phyloP scores from a whole-genome alignment of 352 stramenopile genomes.

The Achlya hypogyna region DNA sequence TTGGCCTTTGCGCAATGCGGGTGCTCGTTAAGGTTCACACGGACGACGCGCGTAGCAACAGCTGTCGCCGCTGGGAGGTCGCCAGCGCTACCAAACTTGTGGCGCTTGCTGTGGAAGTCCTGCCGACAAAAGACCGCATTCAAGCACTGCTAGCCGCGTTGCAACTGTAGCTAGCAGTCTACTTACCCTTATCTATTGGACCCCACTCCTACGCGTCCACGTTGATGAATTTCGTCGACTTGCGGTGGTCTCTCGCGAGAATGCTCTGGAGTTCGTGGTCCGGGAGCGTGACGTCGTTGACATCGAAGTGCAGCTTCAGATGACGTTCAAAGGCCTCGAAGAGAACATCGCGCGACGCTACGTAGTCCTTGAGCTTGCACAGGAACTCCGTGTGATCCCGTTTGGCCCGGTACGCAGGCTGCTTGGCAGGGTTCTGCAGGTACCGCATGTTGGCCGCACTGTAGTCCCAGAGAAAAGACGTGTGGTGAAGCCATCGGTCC shows the following conservation, averaged over 20 bases:
- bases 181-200: neutral
- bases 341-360: conserved; percentile 39
- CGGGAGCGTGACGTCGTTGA: conserved; percentile 38
- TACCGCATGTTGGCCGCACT: conserved; percentile 91
- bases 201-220: neutral
- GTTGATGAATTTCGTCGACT: conserved; percentile 34
- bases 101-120: neutral
- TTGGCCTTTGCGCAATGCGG: neutral
- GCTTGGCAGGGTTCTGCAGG: conserved; percentile 89
- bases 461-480: conserved; percentile 96
- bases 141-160: neutral
- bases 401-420: conserved; percentile 91
- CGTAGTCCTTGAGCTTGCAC: conserved; percentile 75
- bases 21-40: neutral
- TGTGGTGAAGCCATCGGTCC: conserved; percentile 95
- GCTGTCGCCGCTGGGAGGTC: conserved; percentile 15
- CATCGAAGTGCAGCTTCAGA: conserved; percentile 45
- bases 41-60: conserved; percentile 10
- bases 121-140: neutral
- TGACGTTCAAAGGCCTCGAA: conserved; percentile 35
- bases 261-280: conserved; percentile 35
- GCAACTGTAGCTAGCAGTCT: neutral
- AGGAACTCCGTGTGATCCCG: conserved; percentile 92
- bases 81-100: neutral
- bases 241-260: conserved; percentile 48